Percentiles rank a stretch among this genome's conserved stretches.
Conservation (phyloP, 2,329 filamentous ascomycete genomes). For the Aureobasidium lini region DNA sequence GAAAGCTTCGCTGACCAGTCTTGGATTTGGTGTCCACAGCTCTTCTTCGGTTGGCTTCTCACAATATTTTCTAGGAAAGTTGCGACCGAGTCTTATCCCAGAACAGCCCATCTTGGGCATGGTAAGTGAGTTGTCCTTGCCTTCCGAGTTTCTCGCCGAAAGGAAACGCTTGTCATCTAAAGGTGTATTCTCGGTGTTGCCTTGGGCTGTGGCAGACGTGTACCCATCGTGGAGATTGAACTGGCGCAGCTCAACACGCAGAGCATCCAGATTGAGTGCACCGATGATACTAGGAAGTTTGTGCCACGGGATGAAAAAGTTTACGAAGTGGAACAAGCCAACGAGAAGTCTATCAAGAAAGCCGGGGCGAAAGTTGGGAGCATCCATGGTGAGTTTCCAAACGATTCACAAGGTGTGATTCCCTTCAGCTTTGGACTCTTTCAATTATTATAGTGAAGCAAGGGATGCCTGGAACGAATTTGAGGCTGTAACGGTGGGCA, state of each 20-base stretch:
- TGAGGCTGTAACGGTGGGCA: neutral
- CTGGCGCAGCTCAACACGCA: slow-evolving; percentile 36
- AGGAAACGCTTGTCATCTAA: slow-evolving; percentile 28
- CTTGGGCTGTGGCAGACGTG: slow-evolving; percentile 31
- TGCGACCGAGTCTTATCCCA: slow-evolving; percentile 40
- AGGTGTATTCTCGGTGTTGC: slow-evolving; percentile 25
- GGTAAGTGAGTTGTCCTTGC: slow-evolving; percentile 36
- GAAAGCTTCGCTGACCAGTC: slow-evolving; percentile 36
- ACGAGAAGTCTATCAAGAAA: neutral
- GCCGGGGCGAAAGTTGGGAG: slow-evolving; percentile 4
- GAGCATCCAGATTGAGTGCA: slow-evolving; percentile 34
- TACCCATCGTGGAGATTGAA: slow-evolving; percentile 41
- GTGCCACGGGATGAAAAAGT: slow-evolving; percentile 36
- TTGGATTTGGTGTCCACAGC: slow-evolving; percentile 37
- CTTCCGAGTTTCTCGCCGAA: slow-evolving; percentile 36
- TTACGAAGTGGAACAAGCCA: slow-evolving; percentile 30
- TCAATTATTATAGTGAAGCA: neutral
- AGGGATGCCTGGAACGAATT: neutral
- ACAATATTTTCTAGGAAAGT: slow-evolving; percentile 33
- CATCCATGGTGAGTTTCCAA: neutral
- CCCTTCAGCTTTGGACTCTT: no score
- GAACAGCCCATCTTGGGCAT: slow-evolving; percentile 39
- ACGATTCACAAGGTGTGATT: neutral
- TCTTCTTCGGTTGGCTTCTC: slow-evolving; percentile 35
- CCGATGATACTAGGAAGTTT: slow-evolving; percentile 36